Percentiles rank a stretch among this genome's conserved stretches.
These are phyloP conservation scores for Hirsutella minnesotensis DNA, from an alignment of 2,329 filamentous ascomycete genomes.

Conservation along the genomic window DNA sequence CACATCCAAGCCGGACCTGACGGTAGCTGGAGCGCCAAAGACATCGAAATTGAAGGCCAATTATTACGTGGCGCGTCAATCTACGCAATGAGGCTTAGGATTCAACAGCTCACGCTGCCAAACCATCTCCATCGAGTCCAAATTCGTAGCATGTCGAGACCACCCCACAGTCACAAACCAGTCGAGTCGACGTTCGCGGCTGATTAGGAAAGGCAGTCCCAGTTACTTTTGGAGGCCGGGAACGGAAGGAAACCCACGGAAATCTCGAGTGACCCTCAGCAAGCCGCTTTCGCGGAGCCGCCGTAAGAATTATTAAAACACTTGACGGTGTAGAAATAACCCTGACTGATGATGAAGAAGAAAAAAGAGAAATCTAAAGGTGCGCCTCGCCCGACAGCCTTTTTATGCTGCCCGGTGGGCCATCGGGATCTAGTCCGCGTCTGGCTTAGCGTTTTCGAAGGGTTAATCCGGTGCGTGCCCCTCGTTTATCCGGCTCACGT, in stretches of 20 bases:
- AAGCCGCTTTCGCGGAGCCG: conserved; percentile 42
- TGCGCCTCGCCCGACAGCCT: background rate
- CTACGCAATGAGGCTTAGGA: too few species aligned
- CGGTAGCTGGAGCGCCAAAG: too few species aligned
- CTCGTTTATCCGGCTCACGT: too few species aligned
- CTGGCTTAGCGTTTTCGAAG: background rate
- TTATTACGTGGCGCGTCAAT: too few species aligned
- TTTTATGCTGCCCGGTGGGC: conserved; percentile 6
- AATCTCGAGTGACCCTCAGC: conserved; percentile 37
- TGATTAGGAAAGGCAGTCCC: conserved; percentile 35
- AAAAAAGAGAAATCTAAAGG: conserved; percentile 15
- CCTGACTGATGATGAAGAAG: conserved; percentile 32
- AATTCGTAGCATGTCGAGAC: conserved; percentile 35
- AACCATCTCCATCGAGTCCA: too few species aligned
- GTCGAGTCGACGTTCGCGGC: conserved; percentile 22
- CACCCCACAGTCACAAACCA: conserved; percentile 41
- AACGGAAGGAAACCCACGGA: conserved; percentile 41
- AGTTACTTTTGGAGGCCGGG: conserved; percentile 37
- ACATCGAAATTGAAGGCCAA: too few species aligned
- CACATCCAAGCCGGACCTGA: too few species aligned
- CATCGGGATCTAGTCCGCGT: background rate
- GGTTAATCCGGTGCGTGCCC: too few species aligned
- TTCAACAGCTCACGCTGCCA: too few species aligned
- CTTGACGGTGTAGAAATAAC: conserved; percentile 38
- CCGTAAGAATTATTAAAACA: conserved; percentile 31